A percentile compares a stretch with the other conserved stretches of the same genome.
Evolutionary conservation across 208 protist genomes (phyloP).

Genomic region (Trypanosoma scelopori): DNA sequence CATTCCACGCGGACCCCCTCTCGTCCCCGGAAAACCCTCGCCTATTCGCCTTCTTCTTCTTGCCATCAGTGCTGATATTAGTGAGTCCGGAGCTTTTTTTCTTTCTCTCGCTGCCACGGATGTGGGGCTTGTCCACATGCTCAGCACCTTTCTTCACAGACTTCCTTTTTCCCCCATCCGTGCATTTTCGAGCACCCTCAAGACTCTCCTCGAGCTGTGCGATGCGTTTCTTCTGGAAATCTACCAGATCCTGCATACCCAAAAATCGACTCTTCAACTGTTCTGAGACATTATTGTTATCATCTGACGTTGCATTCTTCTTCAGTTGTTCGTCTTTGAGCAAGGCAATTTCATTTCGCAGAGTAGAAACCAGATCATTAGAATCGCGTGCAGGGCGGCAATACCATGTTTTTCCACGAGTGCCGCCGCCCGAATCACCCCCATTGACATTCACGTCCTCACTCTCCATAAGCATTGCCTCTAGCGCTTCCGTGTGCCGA

Average conservation of each 20-base stretch:
- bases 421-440: no score
- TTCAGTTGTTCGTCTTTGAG: slow-evolving; percentile 33
- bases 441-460: no score
- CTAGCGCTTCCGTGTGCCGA: no score
- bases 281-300: no score
- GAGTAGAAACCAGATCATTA: not conserved
- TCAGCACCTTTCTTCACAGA: not conserved
- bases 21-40: not conserved
- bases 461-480: no score
- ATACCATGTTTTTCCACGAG: not conserved
- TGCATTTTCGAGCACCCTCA: slow-evolving; percentile 20
- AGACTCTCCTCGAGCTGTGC: slow-evolving; percentile 56
- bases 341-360: slow-evolving; percentile 28
- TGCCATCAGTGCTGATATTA: not conserved
- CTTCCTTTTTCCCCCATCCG: not conserved
- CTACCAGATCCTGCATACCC: slow-evolving; percentile 43
- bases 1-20: not conserved
- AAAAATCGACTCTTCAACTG: slow-evolving; percentile 19
- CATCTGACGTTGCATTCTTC: not conserved
- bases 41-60: not conserved
- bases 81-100: not conserved
- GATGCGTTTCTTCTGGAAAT: slow-evolving; percentile 47
- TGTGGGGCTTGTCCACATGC: not conserved
- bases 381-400: not conserved
- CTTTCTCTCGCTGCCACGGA: not conserved